Conservation (phyloP, 139 green algal genomes). For the Chlamydomonas sphaeroides region DNA sequence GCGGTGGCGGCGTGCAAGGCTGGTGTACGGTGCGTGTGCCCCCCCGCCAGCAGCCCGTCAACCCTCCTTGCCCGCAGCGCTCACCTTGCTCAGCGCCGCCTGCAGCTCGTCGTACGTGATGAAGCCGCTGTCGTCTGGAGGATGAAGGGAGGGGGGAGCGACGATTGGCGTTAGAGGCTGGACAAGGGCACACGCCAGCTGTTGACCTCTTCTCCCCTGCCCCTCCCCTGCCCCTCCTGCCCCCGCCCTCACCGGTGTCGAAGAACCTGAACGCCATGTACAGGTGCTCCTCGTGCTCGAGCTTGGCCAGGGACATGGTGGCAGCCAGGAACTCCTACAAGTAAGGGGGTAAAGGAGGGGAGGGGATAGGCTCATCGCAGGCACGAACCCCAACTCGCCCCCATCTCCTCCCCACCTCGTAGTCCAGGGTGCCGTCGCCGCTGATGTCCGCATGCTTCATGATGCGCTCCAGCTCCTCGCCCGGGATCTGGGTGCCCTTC, state of each 20-base stretch:
- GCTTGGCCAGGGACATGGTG: conserved; percentile 70
- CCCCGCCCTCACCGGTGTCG: conserved; percentile 21
- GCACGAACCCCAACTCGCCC: too few species aligned
- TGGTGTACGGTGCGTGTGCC: too few species aligned
- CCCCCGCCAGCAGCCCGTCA: too few species aligned
- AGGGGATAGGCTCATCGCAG: too few species aligned
- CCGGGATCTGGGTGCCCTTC: conserved; percentile 67
- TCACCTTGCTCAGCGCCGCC: conserved; percentile 21
- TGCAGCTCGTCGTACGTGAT: conserved; percentile 90
- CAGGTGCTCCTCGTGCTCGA: conserved; percentile 66
- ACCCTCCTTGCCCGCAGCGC: background rate
- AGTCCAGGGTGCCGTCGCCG: conserved; percentile 81
- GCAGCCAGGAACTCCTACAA: conserved; percentile 64
- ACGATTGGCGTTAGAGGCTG: too few species aligned
- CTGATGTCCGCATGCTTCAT: conserved; percentile 76
- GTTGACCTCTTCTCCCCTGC: too few species aligned
- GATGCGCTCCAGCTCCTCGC: conserved; percentile 74
- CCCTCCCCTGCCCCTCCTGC: too few species aligned
- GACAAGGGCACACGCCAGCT: too few species aligned
- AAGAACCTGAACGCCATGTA: conserved; percentile 71
- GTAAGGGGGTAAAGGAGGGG: too few species aligned
- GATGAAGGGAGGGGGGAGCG: background rate
- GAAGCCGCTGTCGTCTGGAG: conserved; percentile 74
- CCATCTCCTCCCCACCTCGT: conserved; percentile 60
- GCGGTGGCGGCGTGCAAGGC: too few species aligned